Evolutionary conservation across 345 rosid species (phyloP), one percentile per base, ranked within the genome.

Genomic region (Mallotus nudiflorus): DNA sequence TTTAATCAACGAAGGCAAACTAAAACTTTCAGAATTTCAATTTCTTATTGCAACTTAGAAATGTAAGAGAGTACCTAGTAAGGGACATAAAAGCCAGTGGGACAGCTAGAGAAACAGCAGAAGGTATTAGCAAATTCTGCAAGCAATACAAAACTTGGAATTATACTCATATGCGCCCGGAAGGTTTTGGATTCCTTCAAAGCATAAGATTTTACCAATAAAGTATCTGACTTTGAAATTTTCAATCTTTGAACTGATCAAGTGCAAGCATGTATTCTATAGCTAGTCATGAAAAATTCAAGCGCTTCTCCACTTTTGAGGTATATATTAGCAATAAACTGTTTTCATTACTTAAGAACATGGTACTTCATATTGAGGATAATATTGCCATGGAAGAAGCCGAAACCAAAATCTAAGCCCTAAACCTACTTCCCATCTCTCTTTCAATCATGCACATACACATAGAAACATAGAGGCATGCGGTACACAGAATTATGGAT

Each of bases 31-130:
- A 51, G 46, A 53, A 59, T 44, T 55, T 28, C 61, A 61, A 62
- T 65, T 39, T 29, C 6, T 12, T 33, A 64, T 3, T 63, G 61
- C 54, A 46, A 31, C 58, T 78, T 20, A 45, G 51, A 31, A 51
- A 49, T 74, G 79, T 60, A 77, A 75, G 78, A 79, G 67, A 73
- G 57, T 82, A 93, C 98, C 97, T 93, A 60, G 94, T 88, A 72
- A 91, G 70, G 64, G 98, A 91, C 91, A 93, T 24, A 62, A 93
- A 90, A 69, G 97, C 90, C 74, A 93, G 83, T 16, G 94, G 96
- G 69, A 91, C 90, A 19, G 91, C 88, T 51, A 93, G 88, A 78
- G 98, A 93, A 73, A 93, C 82, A 8, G 69, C 86, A 5, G 96
- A 85, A 65, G 98, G 98, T 69, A 93, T 11, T 68, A 83, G 20